phyloP scores from a whole-genome alignment of 805 yeast genomes.

The Schizosaccharomyces osmophilus region DNA sequence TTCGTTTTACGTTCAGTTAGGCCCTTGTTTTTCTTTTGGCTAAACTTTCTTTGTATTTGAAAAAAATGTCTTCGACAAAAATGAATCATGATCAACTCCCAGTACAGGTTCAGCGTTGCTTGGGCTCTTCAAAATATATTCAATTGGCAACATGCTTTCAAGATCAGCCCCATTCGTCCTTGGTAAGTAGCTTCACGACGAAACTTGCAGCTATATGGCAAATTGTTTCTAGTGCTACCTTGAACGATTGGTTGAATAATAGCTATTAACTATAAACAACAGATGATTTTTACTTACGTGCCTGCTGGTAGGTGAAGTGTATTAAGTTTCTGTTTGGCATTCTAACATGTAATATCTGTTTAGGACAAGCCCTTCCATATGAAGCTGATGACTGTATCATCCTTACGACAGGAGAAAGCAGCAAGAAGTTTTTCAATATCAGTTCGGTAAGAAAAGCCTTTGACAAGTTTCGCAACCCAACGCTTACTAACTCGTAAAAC shows the following conservation, averaged over 20 bases:
- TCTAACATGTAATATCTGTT: no score
- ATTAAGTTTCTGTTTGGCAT: no score
- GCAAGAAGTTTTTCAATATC: constrained; percentile 55
- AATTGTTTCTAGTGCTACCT: no score
- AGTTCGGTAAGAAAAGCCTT: constrained; percentile 8
- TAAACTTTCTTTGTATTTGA: background rate
- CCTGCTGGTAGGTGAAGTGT: constrained; percentile 10
- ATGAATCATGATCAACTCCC: background rate
- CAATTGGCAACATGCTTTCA: constrained; percentile 30
- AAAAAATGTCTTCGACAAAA: background rate
- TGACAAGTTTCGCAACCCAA: no score
- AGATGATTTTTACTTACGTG: constrained; percentile 64
- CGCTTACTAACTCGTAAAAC: background rate
- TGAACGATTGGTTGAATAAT: no score
- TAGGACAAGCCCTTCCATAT: constrained; percentile 11
- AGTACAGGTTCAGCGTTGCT: background rate
- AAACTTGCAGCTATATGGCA: no score
- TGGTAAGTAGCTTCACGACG: constrained; percentile 11
- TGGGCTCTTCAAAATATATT: background rate
- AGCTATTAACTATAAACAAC: no score
- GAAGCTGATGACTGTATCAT: constrained; percentile 29
- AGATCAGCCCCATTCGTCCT: constrained; percentile 59
- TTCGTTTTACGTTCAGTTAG: no score
- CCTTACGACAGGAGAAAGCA: constrained; percentile 43
- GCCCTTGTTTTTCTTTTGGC: no score